Evolutionary conservation across 2,329 filamentous ascomycete genomes (phyloP), one percentile per base, ranked within the genome.

Genomic region (Rosellinia necatrix): DNA sequence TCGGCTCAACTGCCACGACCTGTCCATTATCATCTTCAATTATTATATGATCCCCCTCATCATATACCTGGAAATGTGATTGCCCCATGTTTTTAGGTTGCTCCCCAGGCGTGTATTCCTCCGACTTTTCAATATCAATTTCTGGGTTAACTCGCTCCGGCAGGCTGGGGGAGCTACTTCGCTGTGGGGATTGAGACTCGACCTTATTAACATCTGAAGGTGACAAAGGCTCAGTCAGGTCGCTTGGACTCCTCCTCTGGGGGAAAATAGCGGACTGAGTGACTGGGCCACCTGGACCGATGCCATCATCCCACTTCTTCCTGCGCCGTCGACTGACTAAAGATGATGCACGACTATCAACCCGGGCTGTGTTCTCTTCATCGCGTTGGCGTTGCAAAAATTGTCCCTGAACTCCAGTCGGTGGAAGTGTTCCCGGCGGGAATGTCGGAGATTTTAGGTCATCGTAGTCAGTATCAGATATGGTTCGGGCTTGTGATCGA

Each of bases 221-320:
- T 37, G 65, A 72, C 63, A 51, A 67, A 57, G 69, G 71, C n/a
- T 77, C 73, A 8, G 66, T 24, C 60, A 54, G n/a, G 21, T 69
- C 67, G 37, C 66, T 67, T 9, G 59, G 56, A 48, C 65, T 68
- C 47, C 74, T 75, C 10, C 78, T 77, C 55, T 78, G 76, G 2
- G 94, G 94, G 62, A 84, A 87, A 65, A 97, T 97, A 21, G 94
- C 94, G 30, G 93, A 96, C 68, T 96, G 87, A 58, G 84, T 90
- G 64, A 97, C 88, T 3, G 92, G 94, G 0, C 94, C 94, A 59
- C 94, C 94, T 3, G 90, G 88, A 2, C 87, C 89, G 64, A 84
- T 82, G n/a, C 82, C 87, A 58, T 84, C 82, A 60, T 91, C 88
- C 79, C 84, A 87, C 71, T 81, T 87, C 76, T 81, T 89, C 68